Conservation (phyloP, 768 basidiomycete genomes). For the Psilocybe sp. region DNA sequence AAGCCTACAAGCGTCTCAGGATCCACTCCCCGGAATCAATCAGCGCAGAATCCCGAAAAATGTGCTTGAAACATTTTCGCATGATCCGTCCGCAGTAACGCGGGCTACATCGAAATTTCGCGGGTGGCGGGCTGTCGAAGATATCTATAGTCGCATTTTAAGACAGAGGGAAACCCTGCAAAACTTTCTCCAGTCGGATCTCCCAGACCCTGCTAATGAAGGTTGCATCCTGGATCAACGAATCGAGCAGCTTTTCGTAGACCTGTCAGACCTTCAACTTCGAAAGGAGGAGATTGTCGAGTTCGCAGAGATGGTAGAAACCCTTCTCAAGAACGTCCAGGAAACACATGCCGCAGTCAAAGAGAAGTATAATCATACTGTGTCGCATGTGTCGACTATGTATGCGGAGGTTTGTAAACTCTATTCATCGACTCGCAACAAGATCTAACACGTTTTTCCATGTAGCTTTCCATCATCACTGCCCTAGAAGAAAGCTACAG, state of each 20-base stretch:
- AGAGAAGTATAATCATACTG: slow-evolving; percentile 58
- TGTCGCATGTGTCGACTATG: slow-evolving; percentile 67
- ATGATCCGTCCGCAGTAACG: slow-evolving; percentile 77
- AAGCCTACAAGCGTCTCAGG: slow-evolving; percentile 48
- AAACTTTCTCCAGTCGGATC: slow-evolving; percentile 37
- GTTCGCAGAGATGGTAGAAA: slow-evolving; percentile 48
- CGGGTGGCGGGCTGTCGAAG: slow-evolving; percentile 75
- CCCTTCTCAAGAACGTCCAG: slow-evolving; percentile 51
- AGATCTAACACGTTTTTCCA: slow-evolving; percentile 1
- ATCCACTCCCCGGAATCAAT: slow-evolving; percentile 43
- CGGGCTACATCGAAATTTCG: slow-evolving; percentile 56
- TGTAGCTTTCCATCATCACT: slow-evolving; percentile 65
- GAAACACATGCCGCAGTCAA: slow-evolving; percentile 55
- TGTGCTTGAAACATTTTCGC: slow-evolving; percentile 69
- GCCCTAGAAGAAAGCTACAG: slow-evolving; percentile 76
- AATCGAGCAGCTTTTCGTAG: slow-evolving; percentile 45
- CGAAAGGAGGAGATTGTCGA: slow-evolving; percentile 41
- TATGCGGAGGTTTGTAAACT: slow-evolving; percentile 65
- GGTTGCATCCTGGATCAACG: slow-evolving; percentile 53
- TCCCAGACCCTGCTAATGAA: slow-evolving; percentile 18
- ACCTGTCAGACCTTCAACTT: slow-evolving; percentile 47
- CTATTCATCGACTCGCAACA: not conserved
- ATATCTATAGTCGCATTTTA: slow-evolving; percentile 61
- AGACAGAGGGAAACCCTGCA: slow-evolving; percentile 57
- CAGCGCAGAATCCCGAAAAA: slow-evolving; percentile 57